phyloP scores from a whole-genome alignment of 1,284 basidiomycete genomes.

The Ganoderma multipileum region DNA sequence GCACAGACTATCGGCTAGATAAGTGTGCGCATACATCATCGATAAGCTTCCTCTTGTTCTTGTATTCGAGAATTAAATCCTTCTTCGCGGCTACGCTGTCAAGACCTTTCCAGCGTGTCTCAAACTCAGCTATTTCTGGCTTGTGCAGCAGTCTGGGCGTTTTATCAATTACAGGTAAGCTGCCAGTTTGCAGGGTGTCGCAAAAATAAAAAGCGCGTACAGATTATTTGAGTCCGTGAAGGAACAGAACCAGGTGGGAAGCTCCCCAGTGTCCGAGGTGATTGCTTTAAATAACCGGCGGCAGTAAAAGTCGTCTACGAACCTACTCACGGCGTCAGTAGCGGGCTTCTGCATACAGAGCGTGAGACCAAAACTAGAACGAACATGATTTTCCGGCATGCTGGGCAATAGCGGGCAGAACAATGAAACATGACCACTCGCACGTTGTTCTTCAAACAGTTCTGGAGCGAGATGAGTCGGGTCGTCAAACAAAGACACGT shows the following conservation, averaged over 20 bases:
- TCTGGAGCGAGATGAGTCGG: not conserved
- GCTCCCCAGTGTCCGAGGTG: not conserved
- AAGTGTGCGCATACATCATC: not conserved
- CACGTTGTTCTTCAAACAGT: not conserved
- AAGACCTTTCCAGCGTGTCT: not conserved
- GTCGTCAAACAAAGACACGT: not conserved
- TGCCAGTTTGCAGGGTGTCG: not conserved
- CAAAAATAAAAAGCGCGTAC: not conserved
- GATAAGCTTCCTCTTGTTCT: not conserved
- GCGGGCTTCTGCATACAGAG: not conserved
- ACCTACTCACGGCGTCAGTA: not conserved
- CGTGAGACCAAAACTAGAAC: not conserved
- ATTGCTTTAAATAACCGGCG: not conserved
- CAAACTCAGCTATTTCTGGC: not conserved
- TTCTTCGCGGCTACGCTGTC: not conserved
- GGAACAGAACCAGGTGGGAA: not conserved
- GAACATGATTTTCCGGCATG: not conserved
- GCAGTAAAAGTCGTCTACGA: not conserved
- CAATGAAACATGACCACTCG: not conserved
- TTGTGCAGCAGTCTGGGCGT: not conserved
- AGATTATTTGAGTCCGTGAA: not conserved
- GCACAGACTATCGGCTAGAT: not conserved
- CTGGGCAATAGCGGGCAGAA: conserved; percentile 3
- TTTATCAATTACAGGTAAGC: not conserved
- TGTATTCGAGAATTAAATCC: not conserved